Conservation (phyloP, 768 basidiomycete genomes). For the Mycena albidolilacea region DNA sequence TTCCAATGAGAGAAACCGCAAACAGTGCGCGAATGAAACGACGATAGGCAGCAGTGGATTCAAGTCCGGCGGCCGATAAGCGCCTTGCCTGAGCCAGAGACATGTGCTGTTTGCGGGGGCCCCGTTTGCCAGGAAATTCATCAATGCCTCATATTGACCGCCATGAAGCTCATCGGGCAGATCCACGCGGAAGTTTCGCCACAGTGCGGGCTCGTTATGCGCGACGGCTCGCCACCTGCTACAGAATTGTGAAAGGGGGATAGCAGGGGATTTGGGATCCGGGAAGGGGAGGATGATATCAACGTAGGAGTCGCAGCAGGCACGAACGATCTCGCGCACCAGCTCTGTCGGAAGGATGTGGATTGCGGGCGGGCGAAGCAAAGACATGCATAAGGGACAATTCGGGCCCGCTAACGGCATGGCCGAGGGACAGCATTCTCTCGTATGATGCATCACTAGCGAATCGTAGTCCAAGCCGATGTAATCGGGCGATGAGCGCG, state of each 20-base stretch:
- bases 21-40: background rate
- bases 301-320: background rate
- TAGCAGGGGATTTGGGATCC: background rate
- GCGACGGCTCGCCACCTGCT: constrained; percentile 9
- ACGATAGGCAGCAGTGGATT: constrained; percentile 5
- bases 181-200: constrained; percentile 12
- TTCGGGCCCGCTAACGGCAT: background rate
- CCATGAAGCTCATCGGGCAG: constrained; percentile 6
- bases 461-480: background rate
- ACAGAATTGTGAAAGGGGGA: constrained; percentile 11
- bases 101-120: background rate
- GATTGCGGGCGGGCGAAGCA: background rate
- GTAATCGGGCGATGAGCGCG: background rate
- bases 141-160: constrained; percentile 6
- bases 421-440: background rate
- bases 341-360: constrained; percentile 15
- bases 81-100: constrained; percentile 3
- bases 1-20: constrained; percentile 10
- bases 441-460: background rate
- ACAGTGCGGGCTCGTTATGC: constrained; percentile 6
- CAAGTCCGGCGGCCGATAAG: background rate
- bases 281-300: constrained; percentile 9
- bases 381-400: background rate
- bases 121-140: constrained; percentile 20
- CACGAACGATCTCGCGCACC: constrained; percentile 17